These are phyloP conservation scores for Coemansia sp. DNA, from an alignment of 192 early-diverging fungal species.

Conservation along the genomic window DNA sequence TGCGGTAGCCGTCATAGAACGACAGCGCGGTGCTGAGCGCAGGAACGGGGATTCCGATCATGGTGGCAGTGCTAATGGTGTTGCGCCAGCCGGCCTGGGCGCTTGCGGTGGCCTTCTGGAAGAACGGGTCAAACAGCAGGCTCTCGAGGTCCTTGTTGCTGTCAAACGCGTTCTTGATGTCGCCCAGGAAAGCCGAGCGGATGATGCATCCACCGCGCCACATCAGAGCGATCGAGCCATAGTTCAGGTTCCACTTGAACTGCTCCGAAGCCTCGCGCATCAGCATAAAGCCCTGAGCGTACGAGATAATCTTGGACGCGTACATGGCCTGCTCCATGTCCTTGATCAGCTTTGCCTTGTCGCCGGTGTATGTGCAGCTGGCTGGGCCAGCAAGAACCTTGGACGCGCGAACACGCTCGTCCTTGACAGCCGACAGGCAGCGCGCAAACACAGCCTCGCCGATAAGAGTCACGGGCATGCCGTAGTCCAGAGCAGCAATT, in stretches of 20 bases:
- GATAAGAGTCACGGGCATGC: conserved; percentile 95
- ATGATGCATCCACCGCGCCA: conserved; percentile 99
- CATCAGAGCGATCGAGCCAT: conserved; percentile 97
- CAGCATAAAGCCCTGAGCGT: conserved; percentile 99
- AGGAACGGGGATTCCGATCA: conserved; percentile 88
- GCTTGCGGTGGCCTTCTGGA: conserved; percentile 84
- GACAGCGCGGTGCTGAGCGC: conserved; percentile 86
- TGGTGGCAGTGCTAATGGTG: conserved; percentile 76
- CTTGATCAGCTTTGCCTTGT: conserved; percentile 85
- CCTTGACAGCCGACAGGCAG: conserved; percentile 94
- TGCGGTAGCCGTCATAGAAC: conserved; percentile 98
- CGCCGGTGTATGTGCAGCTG: conserved; percentile 70
- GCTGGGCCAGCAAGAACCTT: conserved; percentile 79
- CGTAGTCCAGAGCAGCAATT: conserved; percentile 90
- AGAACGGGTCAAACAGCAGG: conserved; percentile 95
- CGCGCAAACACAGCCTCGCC: conserved; percentile 98
- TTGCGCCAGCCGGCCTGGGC: conserved; percentile 86
- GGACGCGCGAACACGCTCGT: conserved; percentile 89
- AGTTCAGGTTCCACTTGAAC: conserved; percentile 93
- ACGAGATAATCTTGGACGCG: conserved; percentile 97
- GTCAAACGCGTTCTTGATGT: conserved; percentile 95
- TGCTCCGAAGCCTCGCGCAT: conserved; percentile 93
- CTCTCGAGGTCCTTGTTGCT: conserved; percentile 83
- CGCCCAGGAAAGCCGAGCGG: conserved; percentile 92
- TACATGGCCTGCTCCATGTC: conserved; percentile 92